Evolutionary conservation across 805 yeast genomes (phyloP), one percentile per base, ranked within the genome.

Genomic region (fission yeast (Schizosaccharomyces pombe)): DNA sequence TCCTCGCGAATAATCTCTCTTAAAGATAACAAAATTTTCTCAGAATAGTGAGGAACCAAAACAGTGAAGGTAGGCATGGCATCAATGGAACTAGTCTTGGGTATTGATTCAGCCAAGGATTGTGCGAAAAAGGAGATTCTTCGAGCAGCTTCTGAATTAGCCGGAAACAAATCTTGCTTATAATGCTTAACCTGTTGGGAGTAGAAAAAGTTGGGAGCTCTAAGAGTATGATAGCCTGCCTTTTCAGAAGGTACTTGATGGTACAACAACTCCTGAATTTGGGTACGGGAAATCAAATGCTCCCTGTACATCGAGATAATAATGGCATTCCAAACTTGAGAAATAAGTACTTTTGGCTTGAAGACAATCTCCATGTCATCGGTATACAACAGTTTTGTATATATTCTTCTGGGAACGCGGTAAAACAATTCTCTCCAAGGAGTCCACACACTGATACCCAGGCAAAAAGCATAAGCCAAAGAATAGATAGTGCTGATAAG

Each of bases 391-490:
- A 91, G 81, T 78, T 91, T 91, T 55, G 96, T 86, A 75, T 91
- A 93, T 61, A 91, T 85, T 79, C 99, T 85, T 80, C 91, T 91
- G 67, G 99, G 99, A 67, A 91, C 74, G 71, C 99, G 81, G 55
- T 95, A 80, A 75, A 89, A 91, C 62, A 91, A 86, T 68, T 93
- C 93, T 78, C 97, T 85, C 99, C 99, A 91, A 58, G 99, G 99
- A 47, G 99, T 91, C 75, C 89, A 79, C 60, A 91, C 89, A 52
- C 98, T 93, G 63, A 91, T 87, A 81, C 99, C 99, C 69, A 93
- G 76, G 76, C 89, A 93, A 77, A 91, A 91, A n/a, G 98, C 91
- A 67, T 95, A 85, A 62, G 95, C 96, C 64, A 91, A 85, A 58
- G 97, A 89, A 78, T 85, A 87, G 61, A 85, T 77, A 70, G 94